Evolutionary conservation across 2,329 filamentous ascomycete species (phyloP).

Genomic region (Xylaria sp.): DNA sequence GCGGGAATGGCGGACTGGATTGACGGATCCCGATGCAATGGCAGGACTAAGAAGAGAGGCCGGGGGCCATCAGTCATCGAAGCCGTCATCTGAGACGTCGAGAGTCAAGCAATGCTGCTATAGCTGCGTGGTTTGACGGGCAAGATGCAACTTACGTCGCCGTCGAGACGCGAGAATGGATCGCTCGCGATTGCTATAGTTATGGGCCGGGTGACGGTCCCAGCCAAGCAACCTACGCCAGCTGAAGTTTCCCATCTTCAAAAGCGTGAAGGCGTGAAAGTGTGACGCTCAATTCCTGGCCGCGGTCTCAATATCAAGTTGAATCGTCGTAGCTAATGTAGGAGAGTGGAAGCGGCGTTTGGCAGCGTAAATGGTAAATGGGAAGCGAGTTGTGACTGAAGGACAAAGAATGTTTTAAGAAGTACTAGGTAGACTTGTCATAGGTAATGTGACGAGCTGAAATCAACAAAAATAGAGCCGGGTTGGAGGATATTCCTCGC

Average conservation of each 20-base stretch:
- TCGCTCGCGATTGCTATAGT: slow-evolving; percentile 46
- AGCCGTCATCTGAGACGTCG: neutral
- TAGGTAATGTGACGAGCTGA: slow-evolving; percentile 2
- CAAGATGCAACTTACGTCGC: slow-evolving; percentile 51
- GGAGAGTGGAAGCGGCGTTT: neutral
- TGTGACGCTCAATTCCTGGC: neutral
- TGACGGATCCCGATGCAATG: slow-evolving; percentile 66
- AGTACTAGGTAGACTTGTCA: neutral
- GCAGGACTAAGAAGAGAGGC: slow-evolving; percentile 66
- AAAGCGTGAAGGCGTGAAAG: no score
- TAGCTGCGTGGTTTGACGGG: neutral
- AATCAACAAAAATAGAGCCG: neutral
- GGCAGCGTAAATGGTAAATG: neutral
- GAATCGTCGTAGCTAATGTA: neutral
- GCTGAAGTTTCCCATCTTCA: slow-evolving; percentile 47
- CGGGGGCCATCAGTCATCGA: neutral
- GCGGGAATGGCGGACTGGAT: slow-evolving; percentile 76
- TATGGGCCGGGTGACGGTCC: slow-evolving; percentile 47
- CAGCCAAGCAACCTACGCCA: slow-evolving; percentile 50
- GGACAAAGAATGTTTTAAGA: neutral
- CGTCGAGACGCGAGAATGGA: slow-evolving; percentile 57
- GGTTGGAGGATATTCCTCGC: slow-evolving; percentile 5
- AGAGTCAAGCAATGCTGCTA: neutral
- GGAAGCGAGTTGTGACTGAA: neutral
- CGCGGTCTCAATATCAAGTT: neutral